A percentile compares a stretch with the other conserved stretches of the same genome.
Evolutionary conservation across 495 filamentous ascomycete genomes (phyloP).

Genomic region (Penicillium lagena): DNA sequence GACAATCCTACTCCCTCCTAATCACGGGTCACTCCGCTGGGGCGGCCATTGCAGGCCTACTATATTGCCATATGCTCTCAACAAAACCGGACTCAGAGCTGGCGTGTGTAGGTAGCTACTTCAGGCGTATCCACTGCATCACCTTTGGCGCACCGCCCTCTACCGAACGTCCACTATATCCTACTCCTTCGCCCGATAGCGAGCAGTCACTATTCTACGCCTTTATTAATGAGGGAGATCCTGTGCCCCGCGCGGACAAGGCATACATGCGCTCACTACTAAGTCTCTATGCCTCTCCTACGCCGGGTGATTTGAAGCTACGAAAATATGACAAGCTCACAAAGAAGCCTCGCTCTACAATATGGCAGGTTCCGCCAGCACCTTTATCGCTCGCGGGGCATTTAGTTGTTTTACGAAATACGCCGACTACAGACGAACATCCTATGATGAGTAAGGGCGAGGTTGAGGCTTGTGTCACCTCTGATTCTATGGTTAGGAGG

Average conservation of each 20-base stretch:
- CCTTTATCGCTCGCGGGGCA: constrained; percentile 61
- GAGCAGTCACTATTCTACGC: constrained; percentile 64
- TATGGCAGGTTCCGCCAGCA: constrained; percentile 59
- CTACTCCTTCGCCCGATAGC: constrained; percentile 39
- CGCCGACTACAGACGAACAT: neutral
- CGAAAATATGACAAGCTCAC: constrained; percentile 1
- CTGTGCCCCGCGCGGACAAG: constrained; percentile 69
- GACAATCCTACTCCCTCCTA: constrained; percentile 61
- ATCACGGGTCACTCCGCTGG: constrained; percentile 83
- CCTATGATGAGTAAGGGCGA: constrained; percentile 30
- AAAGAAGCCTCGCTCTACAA: constrained; percentile 5
- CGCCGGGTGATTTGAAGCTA: constrained; percentile 36
- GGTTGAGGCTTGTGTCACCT: constrained; percentile 54
- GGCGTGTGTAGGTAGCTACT: constrained; percentile 54
- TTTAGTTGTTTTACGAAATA: constrained; percentile 55
- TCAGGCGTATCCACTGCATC: constrained; percentile 73
- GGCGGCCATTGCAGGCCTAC: constrained; percentile 68
- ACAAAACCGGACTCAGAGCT: constrained; percentile 53
- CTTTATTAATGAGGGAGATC: constrained; percentile 82
- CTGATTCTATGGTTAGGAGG: constrained; percentile 56
- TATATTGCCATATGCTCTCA: constrained; percentile 70
- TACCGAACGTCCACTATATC: constrained; percentile 58
- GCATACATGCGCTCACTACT: constrained; percentile 64
- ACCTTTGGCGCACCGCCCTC: constrained; percentile 78
- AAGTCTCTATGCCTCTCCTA: constrained; percentile 59